Conservation (phyloP, 306 rosid genomes). For the Herpetospermum pedunculosum region DNA sequence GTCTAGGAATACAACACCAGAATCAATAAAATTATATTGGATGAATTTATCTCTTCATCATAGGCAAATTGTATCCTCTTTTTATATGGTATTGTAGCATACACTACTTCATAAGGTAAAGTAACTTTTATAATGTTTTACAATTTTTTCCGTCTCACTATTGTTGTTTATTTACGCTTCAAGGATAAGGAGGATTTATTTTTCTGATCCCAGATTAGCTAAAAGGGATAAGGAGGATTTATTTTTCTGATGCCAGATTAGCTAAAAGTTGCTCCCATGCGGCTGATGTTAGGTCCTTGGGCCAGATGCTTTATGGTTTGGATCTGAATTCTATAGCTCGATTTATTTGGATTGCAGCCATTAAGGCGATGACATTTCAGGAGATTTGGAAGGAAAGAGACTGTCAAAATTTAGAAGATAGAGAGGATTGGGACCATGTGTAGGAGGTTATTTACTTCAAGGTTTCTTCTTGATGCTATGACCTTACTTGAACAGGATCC, state of each 20-base stretch:
- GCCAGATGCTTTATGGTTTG: not conserved
- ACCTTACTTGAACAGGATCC: not conserved
- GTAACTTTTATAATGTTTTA: too few relatives aligned
- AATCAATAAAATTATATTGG: not conserved
- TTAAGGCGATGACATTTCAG: not conserved
- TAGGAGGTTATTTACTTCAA: not conserved
- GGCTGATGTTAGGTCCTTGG: not conserved
- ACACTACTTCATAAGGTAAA: not conserved
- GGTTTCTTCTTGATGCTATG: not conserved
- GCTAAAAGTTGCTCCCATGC: not conserved
- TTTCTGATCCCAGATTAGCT: not conserved
- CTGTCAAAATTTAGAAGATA: not conserved
- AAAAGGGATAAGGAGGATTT: not conserved
- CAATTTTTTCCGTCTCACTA: not conserved
- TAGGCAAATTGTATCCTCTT: not conserved
- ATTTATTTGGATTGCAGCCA: not conserved
- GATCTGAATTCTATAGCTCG: not conserved
- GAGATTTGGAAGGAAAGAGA: not conserved
- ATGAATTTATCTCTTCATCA: not conserved
- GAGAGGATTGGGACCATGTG: not conserved
- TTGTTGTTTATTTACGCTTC: not conserved
- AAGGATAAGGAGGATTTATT: not conserved
- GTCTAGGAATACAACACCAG: not conserved
- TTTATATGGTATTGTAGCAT: not conserved
- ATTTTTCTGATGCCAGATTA: not conserved